Conservation (phyloP, 2,329 filamentous ascomycete genomes). For the Colletotrichum spinosum region DNA sequence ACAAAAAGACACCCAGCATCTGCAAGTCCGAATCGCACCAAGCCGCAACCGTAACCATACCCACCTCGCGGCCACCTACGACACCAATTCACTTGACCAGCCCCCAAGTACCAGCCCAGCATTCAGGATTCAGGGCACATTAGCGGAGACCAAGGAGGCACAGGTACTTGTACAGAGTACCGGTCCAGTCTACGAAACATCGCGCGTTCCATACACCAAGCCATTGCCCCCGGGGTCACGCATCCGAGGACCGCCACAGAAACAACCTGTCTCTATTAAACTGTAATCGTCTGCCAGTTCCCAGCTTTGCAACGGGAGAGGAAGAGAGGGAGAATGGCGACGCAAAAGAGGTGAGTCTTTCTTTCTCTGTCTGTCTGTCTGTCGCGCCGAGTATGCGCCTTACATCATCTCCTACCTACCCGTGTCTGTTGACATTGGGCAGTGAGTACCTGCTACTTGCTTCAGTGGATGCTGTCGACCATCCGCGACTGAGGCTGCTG, state of each 20-base stretch:
- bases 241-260: constrained; percentile 34
- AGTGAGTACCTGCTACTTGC: no score
- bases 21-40: constrained; percentile 21
- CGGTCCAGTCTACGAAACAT: constrained; percentile 36
- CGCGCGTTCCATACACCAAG: constrained; percentile 38
- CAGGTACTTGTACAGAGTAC: constrained; percentile 25
- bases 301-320: neutral
- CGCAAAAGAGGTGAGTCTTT: constrained; percentile 48
- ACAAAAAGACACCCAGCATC: constrained; percentile 18
- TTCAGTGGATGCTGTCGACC: no score
- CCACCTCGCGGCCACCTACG: neutral
- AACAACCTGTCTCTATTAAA: constrained; percentile 33
- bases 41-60: constrained; percentile 15
- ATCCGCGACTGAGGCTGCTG: no score
- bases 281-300: constrained; percentile 27
- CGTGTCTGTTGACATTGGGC: neutral
- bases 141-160: constrained; percentile 31
- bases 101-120: constrained; percentile 11
- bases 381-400: neutral
- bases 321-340: constrained; percentile 43
- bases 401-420: neutral
- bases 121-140: constrained; percentile 8
- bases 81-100: constrained; percentile 7
- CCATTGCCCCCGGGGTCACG: constrained; percentile 27
- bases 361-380: constrained; percentile 9